Percentiles rank a stretch among this genome's conserved stretches.
phyloP scores from a whole-genome alignment of 495 filamentous ascomycete species.

The Durotheca rogersii region DNA sequence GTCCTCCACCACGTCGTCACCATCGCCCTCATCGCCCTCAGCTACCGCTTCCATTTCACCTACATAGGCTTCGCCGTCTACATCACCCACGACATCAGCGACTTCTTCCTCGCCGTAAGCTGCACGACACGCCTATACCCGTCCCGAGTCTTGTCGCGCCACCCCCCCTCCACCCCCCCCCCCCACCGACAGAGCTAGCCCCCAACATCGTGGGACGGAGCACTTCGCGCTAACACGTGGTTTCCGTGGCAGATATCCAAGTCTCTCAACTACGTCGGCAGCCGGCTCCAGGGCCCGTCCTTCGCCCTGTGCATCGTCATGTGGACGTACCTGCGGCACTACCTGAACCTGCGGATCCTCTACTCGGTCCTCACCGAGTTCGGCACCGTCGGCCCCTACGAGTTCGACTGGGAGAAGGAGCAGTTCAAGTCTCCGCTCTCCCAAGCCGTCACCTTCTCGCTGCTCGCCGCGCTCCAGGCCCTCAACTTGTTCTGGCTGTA shows the following conservation, averaged over 20 bases:
- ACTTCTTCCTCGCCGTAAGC: constrained; percentile 93
- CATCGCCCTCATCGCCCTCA: constrained; percentile 75
- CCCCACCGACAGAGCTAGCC: too few species aligned
- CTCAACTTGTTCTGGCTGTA: constrained; percentile 86
- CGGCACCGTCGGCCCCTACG: constrained; percentile 79
- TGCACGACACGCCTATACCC: neutral
- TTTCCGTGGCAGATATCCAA: constrained; percentile 95
- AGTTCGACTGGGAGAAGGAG: constrained; percentile 75
- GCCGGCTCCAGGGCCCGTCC: constrained; percentile 70
- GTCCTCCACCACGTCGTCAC: constrained; percentile 91
- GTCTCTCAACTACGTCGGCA: constrained; percentile 85
- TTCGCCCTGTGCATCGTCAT: constrained; percentile 75
- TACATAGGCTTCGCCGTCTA: constrained; percentile 95
- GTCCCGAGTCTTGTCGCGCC: too few species aligned
- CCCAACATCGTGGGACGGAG: too few species aligned
- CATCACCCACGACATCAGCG: constrained; percentile 90
- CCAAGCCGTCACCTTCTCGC: constrained; percentile 65
- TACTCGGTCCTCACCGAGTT: constrained; percentile 82
- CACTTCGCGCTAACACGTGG: too few species aligned
- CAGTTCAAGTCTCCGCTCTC: constrained; percentile 79
- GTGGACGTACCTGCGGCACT: constrained; percentile 93
- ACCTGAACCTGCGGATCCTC: constrained; percentile 83
- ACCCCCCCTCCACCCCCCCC: too few species aligned
- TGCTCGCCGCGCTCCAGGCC: constrained; percentile 71
- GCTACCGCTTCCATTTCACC: constrained; percentile 96